Evolutionary conservation across 2,329 filamentous ascomycete genomes (phyloP).

Genomic region (Coniochaeta hoffmannii): DNA sequence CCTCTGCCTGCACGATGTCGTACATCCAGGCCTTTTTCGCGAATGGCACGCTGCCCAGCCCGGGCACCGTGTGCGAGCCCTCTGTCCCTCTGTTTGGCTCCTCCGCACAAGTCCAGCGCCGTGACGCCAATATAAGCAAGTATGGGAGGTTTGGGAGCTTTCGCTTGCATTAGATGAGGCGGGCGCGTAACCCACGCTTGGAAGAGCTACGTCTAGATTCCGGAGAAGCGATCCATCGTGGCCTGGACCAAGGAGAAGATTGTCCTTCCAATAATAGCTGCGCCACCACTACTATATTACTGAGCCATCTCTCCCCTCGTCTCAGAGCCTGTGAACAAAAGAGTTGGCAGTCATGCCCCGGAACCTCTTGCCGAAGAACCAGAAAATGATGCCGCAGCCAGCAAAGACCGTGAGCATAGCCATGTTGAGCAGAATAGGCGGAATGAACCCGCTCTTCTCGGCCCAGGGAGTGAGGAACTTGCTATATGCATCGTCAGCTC

Average conservation of each 20-base stretch:
- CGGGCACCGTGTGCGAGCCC: slow-evolving; percentile 22
- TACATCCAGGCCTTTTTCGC: slow-evolving; percentile 22
- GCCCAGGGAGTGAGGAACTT: slow-evolving; percentile 21
- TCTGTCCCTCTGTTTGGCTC: background rate
- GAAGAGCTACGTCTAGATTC: no score
- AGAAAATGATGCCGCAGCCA: slow-evolving; percentile 16
- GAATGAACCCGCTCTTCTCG: slow-evolving; percentile 14
- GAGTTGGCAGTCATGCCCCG: slow-evolving; percentile 24
- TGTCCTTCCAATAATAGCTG: no score
- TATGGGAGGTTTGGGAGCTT: no score
- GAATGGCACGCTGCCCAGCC: slow-evolving; percentile 24
- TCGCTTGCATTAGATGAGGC: no score
- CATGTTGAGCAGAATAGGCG: slow-evolving; percentile 19
- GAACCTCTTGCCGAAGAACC: slow-evolving; percentile 22
- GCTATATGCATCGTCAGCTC: slow-evolving; percentile 1
- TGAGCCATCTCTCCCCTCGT: no score
- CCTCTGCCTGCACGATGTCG: slow-evolving; percentile 23
- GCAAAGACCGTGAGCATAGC: slow-evolving; percentile 16
- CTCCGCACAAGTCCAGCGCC: background rate
- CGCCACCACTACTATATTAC: no score
- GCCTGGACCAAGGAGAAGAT: no score
- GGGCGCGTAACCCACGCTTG: no score
- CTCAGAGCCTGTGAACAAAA: slow-evolving; percentile 13
- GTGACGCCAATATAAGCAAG: background rate
- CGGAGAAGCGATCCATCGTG: no score